Conservation (phyloP, 2,329 filamentous ascomycete species). For the Nothophoma quercina region DNA sequence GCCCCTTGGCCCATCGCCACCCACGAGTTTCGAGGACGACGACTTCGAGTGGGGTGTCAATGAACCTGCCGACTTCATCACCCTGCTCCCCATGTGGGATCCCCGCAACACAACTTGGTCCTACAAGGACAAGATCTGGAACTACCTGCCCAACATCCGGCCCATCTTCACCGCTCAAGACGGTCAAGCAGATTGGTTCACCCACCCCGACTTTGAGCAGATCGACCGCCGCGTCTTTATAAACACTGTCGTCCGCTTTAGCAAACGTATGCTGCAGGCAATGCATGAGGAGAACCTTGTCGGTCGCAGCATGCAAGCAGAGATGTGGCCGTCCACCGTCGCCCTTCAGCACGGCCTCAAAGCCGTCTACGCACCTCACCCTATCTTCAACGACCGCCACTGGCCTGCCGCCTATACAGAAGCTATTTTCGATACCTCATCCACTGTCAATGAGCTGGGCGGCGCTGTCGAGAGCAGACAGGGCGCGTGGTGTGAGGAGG, state of each 20-base stretch:
- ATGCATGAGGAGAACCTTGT: conserved; percentile 93
- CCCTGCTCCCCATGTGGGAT: conserved; percentile 90
- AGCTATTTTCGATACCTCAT: conserved; percentile 73
- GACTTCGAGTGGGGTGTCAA: conserved; percentile 85
- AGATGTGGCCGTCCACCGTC: conserved; percentile 93
- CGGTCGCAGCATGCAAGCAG: conserved; percentile 90
- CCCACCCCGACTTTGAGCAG: conserved; percentile 56
- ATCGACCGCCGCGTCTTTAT: conserved; percentile 82
- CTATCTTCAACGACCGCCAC: conserved; percentile 83
- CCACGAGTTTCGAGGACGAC: conserved; percentile 77
- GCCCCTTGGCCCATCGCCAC: conserved; percentile 78
- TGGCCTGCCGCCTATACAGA: conserved; percentile 85
- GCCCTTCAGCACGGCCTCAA: conserved; percentile 93
- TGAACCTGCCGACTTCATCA: conserved; percentile 91
- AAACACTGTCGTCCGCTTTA: conserved; percentile 87
- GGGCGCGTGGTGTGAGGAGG: conserved; percentile 54
- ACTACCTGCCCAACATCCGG: conserved; percentile 62
- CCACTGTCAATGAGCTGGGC: conserved; percentile 31
- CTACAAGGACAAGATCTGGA: conserved; percentile 59
- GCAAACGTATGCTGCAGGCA: conserved; percentile 75
- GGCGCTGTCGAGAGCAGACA: conserved; percentile 68
- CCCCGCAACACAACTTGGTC: conserved; percentile 85
- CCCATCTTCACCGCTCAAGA: conserved; percentile 89
- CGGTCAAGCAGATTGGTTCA: conserved; percentile 63
- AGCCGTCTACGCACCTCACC: conserved; percentile 89